Base-by-base conservation (phyloP, 495 filamentous ascomycete species). In the Lepraria neglecta region DNA sequence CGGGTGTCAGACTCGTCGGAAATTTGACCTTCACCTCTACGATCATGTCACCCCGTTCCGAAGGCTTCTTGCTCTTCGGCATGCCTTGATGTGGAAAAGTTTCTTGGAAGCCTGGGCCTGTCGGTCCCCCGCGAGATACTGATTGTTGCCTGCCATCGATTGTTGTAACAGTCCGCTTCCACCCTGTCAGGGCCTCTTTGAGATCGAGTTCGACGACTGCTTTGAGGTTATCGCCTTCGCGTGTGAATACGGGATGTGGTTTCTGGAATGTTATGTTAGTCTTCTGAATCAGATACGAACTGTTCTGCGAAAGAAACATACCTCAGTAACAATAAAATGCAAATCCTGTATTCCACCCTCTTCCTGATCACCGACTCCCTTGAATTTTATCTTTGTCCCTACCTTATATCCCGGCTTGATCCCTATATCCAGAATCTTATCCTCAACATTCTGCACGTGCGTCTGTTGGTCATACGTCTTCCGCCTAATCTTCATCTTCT, bases 101-200 rank as follows among this genome's bases (percentile, higher is more conserved):
- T 64, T 96, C 91, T 58, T 82, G 81, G 66, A 81, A 84, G 19
- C 88, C 90, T 0, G 92, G 90, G 55, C 85, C 84, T 6, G 92
- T 97, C 0, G 92, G 92, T 0, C 92, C 92, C 12, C 81, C 76
- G 67, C 88, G 88, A 4, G 84, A 78, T 59, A 97, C 81, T 35
- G 76, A 80, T 61, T 97, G 73, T 60, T 88, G 85, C 70, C 91
- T 92, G 63, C 87, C 88, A 68, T 97, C 94, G 61, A 98, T 97
- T 11, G 95, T 98, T n/a, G 83, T 84, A 19, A 98, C 80, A 43
- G 89, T 92, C 40, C 88, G 85, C 63, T 84, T 83, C 94, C 94
- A 98, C 59, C 94, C 94, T 0, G 92, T 96, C 27, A 98, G 77
- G n/a, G 94, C 90, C 76, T 97, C 94, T 70, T 96, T 97, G n/a